Percentiles rank a stretch among this genome's conserved stretches.
These are phyloP conservation scores for Globisporangium echinulatum DNA, from an alignment of 352 stramenopile species.

Conservation along the genomic window DNA sequence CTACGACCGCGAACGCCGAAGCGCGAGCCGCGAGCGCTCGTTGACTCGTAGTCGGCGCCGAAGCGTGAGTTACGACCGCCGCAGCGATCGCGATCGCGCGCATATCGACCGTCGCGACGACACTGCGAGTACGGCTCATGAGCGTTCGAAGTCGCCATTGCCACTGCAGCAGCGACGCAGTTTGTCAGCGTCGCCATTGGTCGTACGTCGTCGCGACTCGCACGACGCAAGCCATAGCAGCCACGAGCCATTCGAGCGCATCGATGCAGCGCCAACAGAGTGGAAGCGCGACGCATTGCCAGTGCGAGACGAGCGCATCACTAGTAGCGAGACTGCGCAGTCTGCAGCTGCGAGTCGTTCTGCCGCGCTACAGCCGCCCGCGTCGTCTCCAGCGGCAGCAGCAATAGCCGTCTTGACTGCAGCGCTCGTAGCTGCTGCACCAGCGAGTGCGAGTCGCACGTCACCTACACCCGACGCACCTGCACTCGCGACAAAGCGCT, in stretches of 20 bases:
- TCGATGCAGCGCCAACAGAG: background rate
- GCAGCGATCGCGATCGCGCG: conserved; percentile 5
- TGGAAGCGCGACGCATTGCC: too few relatives aligned
- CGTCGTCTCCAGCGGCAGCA: too few relatives aligned
- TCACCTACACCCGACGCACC: too few relatives aligned
- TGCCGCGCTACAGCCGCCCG: too few relatives aligned
- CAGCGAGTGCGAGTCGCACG: too few relatives aligned
- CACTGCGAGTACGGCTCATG: background rate
- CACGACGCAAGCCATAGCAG: background rate
- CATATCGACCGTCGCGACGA: background rate
- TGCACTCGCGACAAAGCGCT: too few relatives aligned
- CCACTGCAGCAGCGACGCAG: background rate
- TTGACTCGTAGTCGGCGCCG: background rate
- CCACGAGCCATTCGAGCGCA: background rate
- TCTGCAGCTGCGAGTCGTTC: too few relatives aligned
- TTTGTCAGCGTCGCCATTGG: background rate
- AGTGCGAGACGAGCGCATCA: too few relatives aligned
- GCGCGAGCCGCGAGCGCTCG: conserved; percentile 14
- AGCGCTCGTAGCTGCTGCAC: too few relatives aligned
- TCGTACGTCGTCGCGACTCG: background rate
- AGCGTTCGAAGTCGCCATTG: background rate
- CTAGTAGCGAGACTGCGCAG: too few relatives aligned
- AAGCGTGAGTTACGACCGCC: conserved; percentile 6
- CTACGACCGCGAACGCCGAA: conserved; percentile 6
- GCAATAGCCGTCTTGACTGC: too few relatives aligned